Conservation (phyloP, 2,329 filamentous ascomycete species). For the Cercospora sp. region DNA sequence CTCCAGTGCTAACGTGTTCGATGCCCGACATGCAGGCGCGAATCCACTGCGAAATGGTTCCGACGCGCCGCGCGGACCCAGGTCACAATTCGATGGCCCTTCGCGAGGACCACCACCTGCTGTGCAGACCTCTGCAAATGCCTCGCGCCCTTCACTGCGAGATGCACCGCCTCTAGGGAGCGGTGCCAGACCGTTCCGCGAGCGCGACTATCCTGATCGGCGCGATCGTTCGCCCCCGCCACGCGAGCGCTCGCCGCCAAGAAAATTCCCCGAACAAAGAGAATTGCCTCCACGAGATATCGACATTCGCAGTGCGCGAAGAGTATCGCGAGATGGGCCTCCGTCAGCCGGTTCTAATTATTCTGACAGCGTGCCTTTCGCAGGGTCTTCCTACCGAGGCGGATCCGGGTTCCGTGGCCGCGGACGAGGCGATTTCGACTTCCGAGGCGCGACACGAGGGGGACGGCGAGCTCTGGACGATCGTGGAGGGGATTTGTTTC, state of each 20-base stretch:
- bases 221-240: conserved; percentile 62
- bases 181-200: conserved; percentile 56
- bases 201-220: conserved; percentile 52
- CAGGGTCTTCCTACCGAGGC: conserved; percentile 44
- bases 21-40: conserved; percentile 31
- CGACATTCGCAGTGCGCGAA: conserved; percentile 66
- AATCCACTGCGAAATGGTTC: conserved; percentile 29
- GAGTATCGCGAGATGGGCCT: conserved; percentile 71
- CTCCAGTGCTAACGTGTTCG: conserved; percentile 51
- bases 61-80: conserved; percentile 79
- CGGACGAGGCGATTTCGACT: conserved; percentile 55
- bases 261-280: conserved; percentile 60
- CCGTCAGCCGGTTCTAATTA: conserved; percentile 69
- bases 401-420: conserved; percentile 44
- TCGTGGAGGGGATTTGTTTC: conserved; percentile 55
- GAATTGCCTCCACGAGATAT: conserved; percentile 61
- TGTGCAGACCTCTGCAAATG: conserved; percentile 61
- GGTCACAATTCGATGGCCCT: conserved; percentile 69
- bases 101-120: conserved; percentile 37
- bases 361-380: conserved; percentile 64
- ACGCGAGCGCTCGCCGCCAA: conserved; percentile 63
- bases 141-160: conserved; percentile 45
- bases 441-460: conserved; percentile 47
- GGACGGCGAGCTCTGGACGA: conserved; percentile 50
- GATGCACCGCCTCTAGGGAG: conserved; percentile 60